phyloP scores from a whole-genome alignment of 2,329 filamentous ascomycete genomes.

The Dactylellina drechsleri region DNA sequence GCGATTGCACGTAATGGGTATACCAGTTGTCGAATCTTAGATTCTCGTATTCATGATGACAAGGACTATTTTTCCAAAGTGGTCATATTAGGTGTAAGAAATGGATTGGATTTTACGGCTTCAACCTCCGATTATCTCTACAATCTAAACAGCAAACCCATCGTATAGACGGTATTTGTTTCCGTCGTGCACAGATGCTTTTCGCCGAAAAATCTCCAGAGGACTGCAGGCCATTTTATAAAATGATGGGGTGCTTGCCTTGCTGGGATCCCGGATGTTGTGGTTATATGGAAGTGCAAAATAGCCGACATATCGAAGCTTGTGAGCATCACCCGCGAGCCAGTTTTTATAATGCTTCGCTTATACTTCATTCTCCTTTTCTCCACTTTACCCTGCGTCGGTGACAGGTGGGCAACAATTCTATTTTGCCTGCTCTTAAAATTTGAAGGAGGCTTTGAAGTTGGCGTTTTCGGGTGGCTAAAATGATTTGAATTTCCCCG shows the following conservation, averaged over 20 bases:
- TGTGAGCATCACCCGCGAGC: constrained; percentile 29
- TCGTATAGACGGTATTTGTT: constrained; percentile 54
- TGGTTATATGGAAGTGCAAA: constrained; percentile 47
- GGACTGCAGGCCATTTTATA: constrained; percentile 19
- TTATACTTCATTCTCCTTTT: constrained; percentile 40
- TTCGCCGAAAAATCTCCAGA: constrained; percentile 21
- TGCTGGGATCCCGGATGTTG: constrained; percentile 30
- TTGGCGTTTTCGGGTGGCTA: constrained; percentile 32
- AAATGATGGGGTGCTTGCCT: constrained; percentile 19
- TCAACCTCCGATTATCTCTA: constrained; percentile 32
- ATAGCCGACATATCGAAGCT: constrained; percentile 50
- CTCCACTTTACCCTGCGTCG: constrained; percentile 41
- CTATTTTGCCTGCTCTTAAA: constrained; percentile 52
- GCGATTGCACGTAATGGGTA: too few species aligned
- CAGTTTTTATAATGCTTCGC: constrained; percentile 51
- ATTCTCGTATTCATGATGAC: constrained; percentile 25
- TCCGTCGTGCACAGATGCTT: constrained; percentile 36
- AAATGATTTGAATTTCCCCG: constrained; percentile 38
- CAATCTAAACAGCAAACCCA: constrained; percentile 23
- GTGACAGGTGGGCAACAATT: constrained; percentile 21
- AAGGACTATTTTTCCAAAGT: constrained; percentile 19
- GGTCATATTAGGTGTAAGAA: background rate
- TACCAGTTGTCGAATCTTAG: background rate
- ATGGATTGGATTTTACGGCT: constrained; percentile 30
- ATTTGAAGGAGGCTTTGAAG: constrained; percentile 41